A percentile compares a stretch with the other conserved stretches of the same genome.
These are phyloP conservation scores for Artemisia argyi DNA, from an alignment of 129 eudicot species.

Conservation along the genomic window DNA sequence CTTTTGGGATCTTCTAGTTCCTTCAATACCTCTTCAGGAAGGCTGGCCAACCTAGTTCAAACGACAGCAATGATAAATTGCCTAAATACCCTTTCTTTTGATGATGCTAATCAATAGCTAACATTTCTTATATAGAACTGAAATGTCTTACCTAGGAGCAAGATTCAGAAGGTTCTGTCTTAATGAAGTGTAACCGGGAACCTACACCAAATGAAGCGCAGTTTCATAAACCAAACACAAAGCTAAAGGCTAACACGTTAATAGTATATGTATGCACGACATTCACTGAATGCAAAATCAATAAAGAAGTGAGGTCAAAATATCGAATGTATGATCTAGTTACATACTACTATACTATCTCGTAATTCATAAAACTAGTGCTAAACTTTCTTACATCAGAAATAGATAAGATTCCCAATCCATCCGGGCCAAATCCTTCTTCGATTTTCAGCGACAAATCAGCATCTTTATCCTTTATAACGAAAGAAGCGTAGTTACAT, in stretches of 20 bases:
- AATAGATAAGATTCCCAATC: slow-evolving; percentile 80
- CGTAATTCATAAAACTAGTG: neutral
- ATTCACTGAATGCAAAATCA: slow-evolving; percentile 1
- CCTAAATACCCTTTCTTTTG: neutral
- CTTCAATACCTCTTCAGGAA: slow-evolving; percentile 74
- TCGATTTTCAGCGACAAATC: slow-evolving; percentile 70
- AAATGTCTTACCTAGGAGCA: slow-evolving; percentile 69
- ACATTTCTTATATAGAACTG: neutral
- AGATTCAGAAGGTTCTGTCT: slow-evolving; percentile 76
- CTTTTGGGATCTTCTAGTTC: slow-evolving; percentile 83
- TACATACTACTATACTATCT: too few relatives aligned
- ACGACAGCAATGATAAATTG: neutral
- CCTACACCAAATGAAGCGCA: slow-evolving; percentile 35
- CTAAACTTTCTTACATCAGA: slow-evolving; percentile 53
- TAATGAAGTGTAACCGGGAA: slow-evolving; percentile 69
- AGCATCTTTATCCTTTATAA: slow-evolving; percentile 58
- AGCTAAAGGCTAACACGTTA: too few relatives aligned
- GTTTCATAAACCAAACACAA: too few relatives aligned
- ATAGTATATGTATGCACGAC: neutral
- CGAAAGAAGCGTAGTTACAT: too few relatives aligned
- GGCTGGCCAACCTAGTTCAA: slow-evolving; percentile 65
- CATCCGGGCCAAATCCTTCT: slow-evolving; percentile 86
- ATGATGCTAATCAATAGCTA: neutral
- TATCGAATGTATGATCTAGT: neutral
- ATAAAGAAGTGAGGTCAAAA: neutral